Percentiles rank a stretch among this genome's conserved stretches.
phyloP scores from a whole-genome alignment of 345 rosid species.

The Acer yangbiense region DNA sequence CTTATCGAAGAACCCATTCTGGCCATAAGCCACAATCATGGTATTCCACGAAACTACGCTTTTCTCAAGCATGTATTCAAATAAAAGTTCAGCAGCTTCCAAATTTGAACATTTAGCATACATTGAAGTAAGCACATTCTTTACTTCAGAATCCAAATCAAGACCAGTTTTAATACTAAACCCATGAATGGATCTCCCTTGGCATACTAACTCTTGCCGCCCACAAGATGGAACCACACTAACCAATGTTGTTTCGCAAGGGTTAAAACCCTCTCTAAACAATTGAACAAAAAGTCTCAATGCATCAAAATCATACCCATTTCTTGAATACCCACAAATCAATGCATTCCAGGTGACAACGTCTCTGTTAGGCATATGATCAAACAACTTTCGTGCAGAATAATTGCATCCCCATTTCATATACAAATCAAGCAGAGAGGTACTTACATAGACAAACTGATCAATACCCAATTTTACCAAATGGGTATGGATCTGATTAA shows the following conservation, averaged over 20 bases:
- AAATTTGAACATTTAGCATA: conserved; percentile 63
- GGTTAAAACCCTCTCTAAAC: conserved; percentile 58
- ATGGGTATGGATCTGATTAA: conserved; percentile 52
- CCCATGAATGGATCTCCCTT: conserved; percentile 67
- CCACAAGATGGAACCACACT: conserved; percentile 69
- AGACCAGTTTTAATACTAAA: conserved; percentile 59
- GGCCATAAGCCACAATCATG: conserved; percentile 69
- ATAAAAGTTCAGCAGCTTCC: conserved; percentile 52
- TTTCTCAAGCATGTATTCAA: conserved; percentile 54
- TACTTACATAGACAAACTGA: conserved; percentile 54
- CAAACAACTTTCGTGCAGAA: conserved; percentile 53
- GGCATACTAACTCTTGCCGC: conserved; percentile 42
- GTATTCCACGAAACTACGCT: conserved; percentile 79
- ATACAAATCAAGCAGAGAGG: conserved; percentile 50
- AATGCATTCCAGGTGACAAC: conserved; percentile 78
- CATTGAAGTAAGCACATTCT: conserved; percentile 62
- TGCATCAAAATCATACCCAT: conserved; percentile 49
- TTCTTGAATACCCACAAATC: conserved; percentile 72
- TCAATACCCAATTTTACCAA: conserved; percentile 54
- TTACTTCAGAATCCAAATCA: conserved; percentile 52
- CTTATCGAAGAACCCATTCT: conserved; percentile 51
- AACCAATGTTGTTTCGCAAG: conserved; percentile 54
- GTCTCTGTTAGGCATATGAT: conserved; percentile 69
- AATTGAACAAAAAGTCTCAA: conserved; percentile 50
- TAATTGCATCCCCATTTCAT: conserved; percentile 44